phyloP scores from a whole-genome alignment of 1,284 basidiomycete genomes.

The Neolentinus lepideus region DNA sequence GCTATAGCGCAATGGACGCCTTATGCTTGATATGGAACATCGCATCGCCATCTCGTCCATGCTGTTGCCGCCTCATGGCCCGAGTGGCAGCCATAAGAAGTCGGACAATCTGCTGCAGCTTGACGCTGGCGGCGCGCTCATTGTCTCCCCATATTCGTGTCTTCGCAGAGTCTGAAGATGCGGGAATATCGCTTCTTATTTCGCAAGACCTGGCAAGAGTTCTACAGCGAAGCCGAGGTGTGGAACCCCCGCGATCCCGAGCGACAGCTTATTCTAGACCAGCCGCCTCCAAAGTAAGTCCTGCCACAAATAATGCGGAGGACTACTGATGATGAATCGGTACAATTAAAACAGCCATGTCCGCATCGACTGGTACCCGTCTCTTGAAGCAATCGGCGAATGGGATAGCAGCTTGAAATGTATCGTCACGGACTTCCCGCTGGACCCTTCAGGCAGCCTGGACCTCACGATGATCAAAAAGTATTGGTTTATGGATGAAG shows the following conservation, averaged over 20 bases:
- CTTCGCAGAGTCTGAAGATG: background rate
- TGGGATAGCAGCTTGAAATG: background rate
- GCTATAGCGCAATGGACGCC: too few relatives aligned
- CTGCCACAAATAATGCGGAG: background rate
- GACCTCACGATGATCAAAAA: background rate
- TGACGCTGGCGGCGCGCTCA: too few relatives aligned
- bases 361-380: background rate
- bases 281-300: background rate
- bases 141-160: too few relatives aligned
- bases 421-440: background rate
- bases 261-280: background rate
- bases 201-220: background rate
- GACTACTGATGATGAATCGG: background rate
- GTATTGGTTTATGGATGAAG: background rate
- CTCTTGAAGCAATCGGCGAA: background rate
- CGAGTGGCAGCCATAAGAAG: too few relatives aligned
- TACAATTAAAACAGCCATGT: too few relatives aligned
- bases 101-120: too few relatives aligned
- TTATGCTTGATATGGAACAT: too few relatives aligned
- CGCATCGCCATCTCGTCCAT: too few relatives aligned
- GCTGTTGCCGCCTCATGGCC: too few relatives aligned
- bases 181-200: background rate
- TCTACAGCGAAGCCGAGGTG: background rate
- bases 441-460: background rate
- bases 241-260: background rate